These are phyloP conservation scores for Pseudozyma pruni DNA, from an alignment of 1,284 basidiomycete genomes.

Conservation along the genomic window DNA sequence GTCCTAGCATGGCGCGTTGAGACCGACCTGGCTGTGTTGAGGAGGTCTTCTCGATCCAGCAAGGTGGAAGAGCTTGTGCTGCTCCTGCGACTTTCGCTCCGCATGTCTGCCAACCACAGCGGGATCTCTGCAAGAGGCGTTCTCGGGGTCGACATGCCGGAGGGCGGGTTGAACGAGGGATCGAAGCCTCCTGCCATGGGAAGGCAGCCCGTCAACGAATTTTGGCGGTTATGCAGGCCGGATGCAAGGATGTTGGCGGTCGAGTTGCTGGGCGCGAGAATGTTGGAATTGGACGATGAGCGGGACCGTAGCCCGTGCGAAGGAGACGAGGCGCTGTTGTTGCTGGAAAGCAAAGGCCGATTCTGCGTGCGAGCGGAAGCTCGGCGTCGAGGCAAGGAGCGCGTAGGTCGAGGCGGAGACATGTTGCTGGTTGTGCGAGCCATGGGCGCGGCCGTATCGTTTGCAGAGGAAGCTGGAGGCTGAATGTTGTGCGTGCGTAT, in stretches of 20 bases:
- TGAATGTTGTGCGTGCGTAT: slow-evolving; percentile 9
- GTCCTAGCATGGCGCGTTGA: slow-evolving; percentile 34
- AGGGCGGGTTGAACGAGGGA: slow-evolving; percentile 24
- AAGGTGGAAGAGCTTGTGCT: slow-evolving; percentile 33
- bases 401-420: slow-evolving; percentile 43
- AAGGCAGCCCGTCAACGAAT: slow-evolving; percentile 15
- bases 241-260: slow-evolving; percentile 46
- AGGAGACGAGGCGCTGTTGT: slow-evolving; percentile 25
- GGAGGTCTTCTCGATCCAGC: slow-evolving; percentile 33
- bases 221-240: slow-evolving; percentile 20
- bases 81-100: slow-evolving; percentile 42
- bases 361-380: slow-evolving; percentile 39
- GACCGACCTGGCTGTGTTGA: slow-evolving; percentile 12
- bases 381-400: slow-evolving; percentile 31
- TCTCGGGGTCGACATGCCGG: slow-evolving; percentile 38
- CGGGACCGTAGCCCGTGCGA: slow-evolving; percentile 33
- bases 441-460: slow-evolving; percentile 4
- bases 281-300: slow-evolving; percentile 28
- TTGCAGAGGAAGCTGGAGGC: slow-evolving; percentile 10
- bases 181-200: slow-evolving; percentile 28
- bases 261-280: slow-evolving; percentile 31
- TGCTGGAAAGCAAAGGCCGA: slow-evolving; percentile 30
- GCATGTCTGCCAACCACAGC: slow-evolving; percentile 48
- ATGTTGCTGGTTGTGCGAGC: slow-evolving; percentile 31
- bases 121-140: slow-evolving; percentile 51